Evolutionary conservation across 805 yeast species (phyloP).

Genomic region (Tetrapisispora nanseiensis): DNA sequence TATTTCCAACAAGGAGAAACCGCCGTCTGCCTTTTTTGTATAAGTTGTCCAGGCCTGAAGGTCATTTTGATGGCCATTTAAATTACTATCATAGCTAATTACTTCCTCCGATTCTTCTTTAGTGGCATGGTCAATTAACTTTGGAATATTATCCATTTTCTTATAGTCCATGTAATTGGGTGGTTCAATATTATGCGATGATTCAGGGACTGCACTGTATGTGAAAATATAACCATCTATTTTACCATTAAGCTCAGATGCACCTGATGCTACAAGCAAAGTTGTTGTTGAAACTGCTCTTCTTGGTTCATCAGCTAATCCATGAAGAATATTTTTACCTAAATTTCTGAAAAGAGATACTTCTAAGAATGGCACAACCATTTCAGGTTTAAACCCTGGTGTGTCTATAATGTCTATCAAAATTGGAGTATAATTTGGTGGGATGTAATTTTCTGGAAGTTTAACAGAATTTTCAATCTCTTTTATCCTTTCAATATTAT

Average conservation of each 20-base stretch:
- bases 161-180: conserved; percentile 29
- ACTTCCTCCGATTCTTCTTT: neutral
- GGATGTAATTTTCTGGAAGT: conserved; percentile 28
- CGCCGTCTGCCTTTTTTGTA: conserved; percentile 16
- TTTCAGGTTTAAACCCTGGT: conserved; percentile 57
- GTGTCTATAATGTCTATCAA: conserved; percentile 64
- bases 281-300: conserved; percentile 57
- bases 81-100: neutral
- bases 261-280: conserved; percentile 66
- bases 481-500: neutral
- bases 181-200: conserved; percentile 33
- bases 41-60: conserved; percentile 8
- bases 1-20: conserved; percentile 28
- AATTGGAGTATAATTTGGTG: conserved; percentile 51
- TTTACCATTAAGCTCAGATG: conserved; percentile 64
- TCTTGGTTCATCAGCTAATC: conserved; percentile 54
- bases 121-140: neutral
- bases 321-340: conserved; percentile 47
- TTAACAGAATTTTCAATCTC: neutral
- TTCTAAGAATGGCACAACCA: conserved; percentile 67
- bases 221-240: conserved; percentile 67
- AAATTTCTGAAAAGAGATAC: conserved; percentile 56
- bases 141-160: neutral
- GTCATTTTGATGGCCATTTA: conserved; percentile 1
- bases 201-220: conserved; percentile 58